Evolutionary conservation across 768 basidiomycete genomes (phyloP), one percentile per base, ranked within the genome.

Genomic region (Russula griseocarnosa): DNA sequence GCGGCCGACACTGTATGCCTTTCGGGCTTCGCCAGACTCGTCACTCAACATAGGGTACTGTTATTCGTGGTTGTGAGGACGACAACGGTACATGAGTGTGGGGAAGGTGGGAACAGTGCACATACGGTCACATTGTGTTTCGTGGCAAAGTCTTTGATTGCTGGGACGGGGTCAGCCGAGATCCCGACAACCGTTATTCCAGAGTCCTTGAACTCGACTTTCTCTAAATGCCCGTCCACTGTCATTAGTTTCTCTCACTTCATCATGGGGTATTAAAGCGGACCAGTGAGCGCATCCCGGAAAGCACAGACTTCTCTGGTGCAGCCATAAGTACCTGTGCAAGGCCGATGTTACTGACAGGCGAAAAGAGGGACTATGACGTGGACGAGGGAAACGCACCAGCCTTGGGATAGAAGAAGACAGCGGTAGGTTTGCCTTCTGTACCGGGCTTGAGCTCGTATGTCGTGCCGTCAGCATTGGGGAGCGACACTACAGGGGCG

Each of bases 11-110:
- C 79, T 75, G 69, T 88, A 94, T 3, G 81, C 78, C 69, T 85
- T 83, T 67, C 85, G 79, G 3, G 81, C 85, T 60, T 80, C 78
- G 46, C 86, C 86, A 14, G 84, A 79, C 22, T 74, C 72, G 68
- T 94, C 92, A 68, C 88, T 90, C 68, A 94, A 75, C 26, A 94
- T 81, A 4, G 90, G 90, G 74, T 88, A 94, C 88, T 90, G 64
- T 11, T 13, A 13, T 47, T 18, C 44, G 20, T 40, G 47, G 20
- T 40, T 47, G 20, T 52, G 55, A 55, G 51, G 24, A 44, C n/a
- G 56, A 50, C 46, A 26, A 26, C 53, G 56, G 38, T 11, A 34
- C 40, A 20, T 30, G 26, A 16, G 9, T 40, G 38, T 18, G 7
- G 30, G 26, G 10, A 3, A 1, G 5, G 51, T 36, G 13, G 36